Evolutionary conservation across 2,329 filamentous ascomycete genomes (phyloP), one percentile per base, ranked within the genome.

Genomic region (Cordyceps cicadae): DNA sequence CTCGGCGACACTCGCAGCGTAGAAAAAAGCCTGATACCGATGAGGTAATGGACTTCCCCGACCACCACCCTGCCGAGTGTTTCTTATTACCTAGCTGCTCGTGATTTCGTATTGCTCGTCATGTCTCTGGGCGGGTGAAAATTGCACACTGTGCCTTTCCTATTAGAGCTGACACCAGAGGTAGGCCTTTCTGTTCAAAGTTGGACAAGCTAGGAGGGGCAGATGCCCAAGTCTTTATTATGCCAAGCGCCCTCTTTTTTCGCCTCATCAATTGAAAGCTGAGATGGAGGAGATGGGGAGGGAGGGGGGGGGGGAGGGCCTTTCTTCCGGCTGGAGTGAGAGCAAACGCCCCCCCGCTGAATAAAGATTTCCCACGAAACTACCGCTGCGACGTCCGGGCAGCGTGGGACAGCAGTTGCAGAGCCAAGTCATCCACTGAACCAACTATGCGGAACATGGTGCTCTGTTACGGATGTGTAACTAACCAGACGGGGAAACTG

Each of bases 341-440:
- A 43, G 52, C 55, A 61, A 56, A 61, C 45, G 59, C 50, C 51
- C 55, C 55, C 21, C 29, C 34, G 59, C 59, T 60, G 59, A 61
- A 61, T 61, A 61, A 61, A 51, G 59, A 50, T 55, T 56, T 34
- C 29, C 34, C 9, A 14, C 9, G 34, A 37, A 37, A 37, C 11
- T 14, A 37, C 11, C 34, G 4, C 7, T 11, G 12, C 34, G 34
- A 37, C 34, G 34, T 14, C 39, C 39, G 15, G 6, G 15, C 14
- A 43, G 39, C 39, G n/a, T n/a, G 17, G 17, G 39, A 43, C 39
- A 43, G 37, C 12, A 41, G 37, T 17, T 41, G 12, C 12, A 12
- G 37, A 12, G 37, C 37, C 37, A n/a, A 46, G 43, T 46, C 15
- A 43, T 26, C 49, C 41, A 46, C 50, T 24, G 45, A 55, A 34